Base-by-base conservation (phyloP, 2,329 filamentous ascomycete genomes). In the Lachnellula arida region DNA sequence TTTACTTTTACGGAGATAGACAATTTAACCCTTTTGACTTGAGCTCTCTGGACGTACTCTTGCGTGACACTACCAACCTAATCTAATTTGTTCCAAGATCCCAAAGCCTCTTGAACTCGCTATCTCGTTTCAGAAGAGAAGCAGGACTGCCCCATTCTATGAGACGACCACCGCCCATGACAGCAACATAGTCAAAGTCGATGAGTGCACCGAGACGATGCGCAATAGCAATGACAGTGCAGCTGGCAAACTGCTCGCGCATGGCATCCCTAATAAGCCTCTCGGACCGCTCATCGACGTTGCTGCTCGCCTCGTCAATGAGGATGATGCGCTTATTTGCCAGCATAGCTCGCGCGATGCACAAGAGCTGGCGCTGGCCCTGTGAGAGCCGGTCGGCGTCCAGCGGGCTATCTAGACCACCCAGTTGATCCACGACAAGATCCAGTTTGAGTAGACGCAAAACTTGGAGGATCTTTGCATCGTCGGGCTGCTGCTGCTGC, bases 141-240 rank as follows among this genome's bases (percentile, higher is more conserved):
- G 85, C 91, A 0, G 92, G 93, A 65, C 93, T 86, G 15, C 85
- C 93, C 68, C 82, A 97, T 74, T 97, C 91, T 11, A 92, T 80
- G 19, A 96, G 85, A 59, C 82, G 75, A n/a, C 56, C 56, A 25
- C 32, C 55, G 47, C 76, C 72, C 70, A 78, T 71, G 9, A 78
- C 73, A 4, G 71, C 69, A 49, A 78, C 69, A 22, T 65, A 68
- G 59, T 78, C 75, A 63, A 74, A 77, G 58, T 75, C 74, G n/a
- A 72, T 64, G 47, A 77, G 74, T 0, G 74, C 76, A 17, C 63
- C 50, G 2, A 66, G 44, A 15, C 62, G 56, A 55, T 66, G 64
- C 34, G 58, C 63, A 5, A 65, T 56, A 1, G 62, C 51, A 51
- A 66, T 60, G 35, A 84, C 74, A 3, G 81, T 84, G 60, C 78